Evolutionary conservation across 2,329 filamentous ascomycete genomes (phyloP).

Genomic region (Exophiala sp.): DNA sequence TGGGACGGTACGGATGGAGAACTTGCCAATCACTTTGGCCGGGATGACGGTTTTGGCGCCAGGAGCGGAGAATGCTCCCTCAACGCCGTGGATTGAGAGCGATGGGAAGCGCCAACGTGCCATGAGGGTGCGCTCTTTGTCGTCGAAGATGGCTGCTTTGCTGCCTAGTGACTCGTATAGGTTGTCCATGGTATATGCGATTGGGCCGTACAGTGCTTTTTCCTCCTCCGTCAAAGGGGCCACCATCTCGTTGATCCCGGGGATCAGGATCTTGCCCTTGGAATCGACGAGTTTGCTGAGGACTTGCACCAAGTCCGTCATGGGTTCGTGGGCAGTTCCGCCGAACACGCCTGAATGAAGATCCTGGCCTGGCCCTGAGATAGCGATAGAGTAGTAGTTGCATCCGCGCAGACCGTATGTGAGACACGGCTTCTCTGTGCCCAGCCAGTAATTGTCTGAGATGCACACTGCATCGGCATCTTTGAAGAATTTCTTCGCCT

Average conservation of each 20-base stretch:
- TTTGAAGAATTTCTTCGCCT: constrained; percentile 91
- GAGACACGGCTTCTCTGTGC: constrained; percentile 95
- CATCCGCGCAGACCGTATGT: constrained; percentile 95
- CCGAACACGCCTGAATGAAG: constrained; percentile 96
- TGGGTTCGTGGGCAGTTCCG: constrained; percentile 92
- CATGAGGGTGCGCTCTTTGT: constrained; percentile 92
- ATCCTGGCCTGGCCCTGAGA: constrained; percentile 87
- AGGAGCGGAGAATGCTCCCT: constrained; percentile 87
- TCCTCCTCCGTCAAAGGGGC: constrained; percentile 82
- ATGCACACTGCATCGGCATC: constrained; percentile 96
- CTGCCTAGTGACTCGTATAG: constrained; percentile 87
- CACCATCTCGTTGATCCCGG: constrained; percentile 90
- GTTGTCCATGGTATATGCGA: constrained; percentile 94
- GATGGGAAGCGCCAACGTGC: constrained; percentile 93
- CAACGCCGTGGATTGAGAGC: constrained; percentile 86
- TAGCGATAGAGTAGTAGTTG: constrained; percentile 93
- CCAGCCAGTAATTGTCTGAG: constrained; percentile 99
- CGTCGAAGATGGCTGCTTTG: constrained; percentile 75
- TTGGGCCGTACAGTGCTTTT: constrained; percentile 76
- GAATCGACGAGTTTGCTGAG: constrained; percentile 81
- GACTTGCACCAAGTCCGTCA: constrained; percentile 87
- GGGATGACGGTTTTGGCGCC: constrained; percentile 98
- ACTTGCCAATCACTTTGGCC: constrained; percentile 95
- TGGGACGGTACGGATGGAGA: constrained; percentile 94
- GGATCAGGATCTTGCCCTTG: constrained; percentile 85